Evolutionary conservation across 75 land plant genomes (phyloP).

Genomic region (Pinus albicaulis): DNA sequence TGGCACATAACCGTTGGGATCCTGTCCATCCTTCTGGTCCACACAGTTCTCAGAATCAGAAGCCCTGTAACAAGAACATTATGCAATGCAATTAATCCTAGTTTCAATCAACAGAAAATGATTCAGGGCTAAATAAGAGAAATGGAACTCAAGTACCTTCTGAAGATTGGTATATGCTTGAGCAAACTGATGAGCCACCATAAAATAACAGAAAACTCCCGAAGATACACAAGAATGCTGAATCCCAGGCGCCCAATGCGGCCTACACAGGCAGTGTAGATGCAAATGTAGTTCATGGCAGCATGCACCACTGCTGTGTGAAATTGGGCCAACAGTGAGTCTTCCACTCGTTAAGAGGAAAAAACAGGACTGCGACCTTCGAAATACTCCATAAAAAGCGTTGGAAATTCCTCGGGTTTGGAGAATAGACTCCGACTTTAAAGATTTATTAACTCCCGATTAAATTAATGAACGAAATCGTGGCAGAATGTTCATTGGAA

Average conservation of each 20-base stretch:
- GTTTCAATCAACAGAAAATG: neutral
- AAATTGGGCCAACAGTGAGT: no score
- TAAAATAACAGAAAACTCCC: neutral
- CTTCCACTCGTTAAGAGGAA: no score
- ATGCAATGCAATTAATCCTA: neutral
- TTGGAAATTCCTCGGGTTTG: no score
- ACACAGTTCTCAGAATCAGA: neutral
- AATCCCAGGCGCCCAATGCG: neutral
- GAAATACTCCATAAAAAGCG: no score
- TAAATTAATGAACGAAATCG: no score
- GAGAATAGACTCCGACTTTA: no score
- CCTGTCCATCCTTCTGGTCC: constrained; percentile 1
- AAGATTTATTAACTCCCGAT: no score
- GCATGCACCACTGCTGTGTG: no score
- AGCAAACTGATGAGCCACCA: neutral
- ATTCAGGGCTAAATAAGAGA: neutral
- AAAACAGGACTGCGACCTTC: no score
- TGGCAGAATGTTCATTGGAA: no score
- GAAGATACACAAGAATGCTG: neutral
- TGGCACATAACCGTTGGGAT: neutral
- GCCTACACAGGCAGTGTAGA: neutral
- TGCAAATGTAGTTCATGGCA: neutral
- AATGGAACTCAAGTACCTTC: neutral
- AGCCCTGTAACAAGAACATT: neutral
- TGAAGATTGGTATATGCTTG: neutral